Evolutionary conservation across 2,329 filamentous ascomycete species (phyloP), one percentile per base, ranked within the genome.

Genomic region (Helotiales sp.): DNA sequence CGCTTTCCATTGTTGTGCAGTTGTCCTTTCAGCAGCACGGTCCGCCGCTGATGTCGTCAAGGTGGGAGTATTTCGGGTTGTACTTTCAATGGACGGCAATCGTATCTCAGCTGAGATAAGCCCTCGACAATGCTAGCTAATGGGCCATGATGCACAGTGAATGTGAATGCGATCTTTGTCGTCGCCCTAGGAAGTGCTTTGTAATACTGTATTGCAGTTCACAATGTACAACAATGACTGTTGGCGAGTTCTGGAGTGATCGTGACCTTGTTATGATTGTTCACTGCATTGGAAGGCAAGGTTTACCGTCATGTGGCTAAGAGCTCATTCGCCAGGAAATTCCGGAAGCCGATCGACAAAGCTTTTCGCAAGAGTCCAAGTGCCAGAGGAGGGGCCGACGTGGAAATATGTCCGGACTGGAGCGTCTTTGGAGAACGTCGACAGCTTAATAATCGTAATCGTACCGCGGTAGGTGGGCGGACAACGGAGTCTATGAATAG

Each of bases 1-100:
- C 60, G 49, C 60, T 66, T 61, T 72, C 70, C 70, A 72, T 72
- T 17, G 36, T 61, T 53, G 31, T 25, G 5, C 22, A n/a, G 10
- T 56, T 33, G n/a, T 29, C 34, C 19, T 24, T 38, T 30, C 40
- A 29, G 15, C 22, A 31, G 31, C 33, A 31, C 38, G 46, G 33
- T n/a, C 36, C 34, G 31, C 17, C n/a, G 54, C 30, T 52, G 42
- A 51, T 56, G 53, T 59, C n/a, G n/a, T n/a, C 57, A 47, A 25
- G 27, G 49, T 25, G 27, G 33, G 25, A 40, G 25, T 24, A 27
- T 36, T 53, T 36, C 40, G 40, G 40, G 29, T 17, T 31, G 40
- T 55, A 24, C n/a, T n/a, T n/a, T n/a, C n/a, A n/a, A n/a, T n/a
- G n/a, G 34, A 48, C 25, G 51, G 56, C 47, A 52, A 50, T 40